Conservation (phyloP, 176 grass and related monocot species). For the Tuctoria greenei region DNA sequence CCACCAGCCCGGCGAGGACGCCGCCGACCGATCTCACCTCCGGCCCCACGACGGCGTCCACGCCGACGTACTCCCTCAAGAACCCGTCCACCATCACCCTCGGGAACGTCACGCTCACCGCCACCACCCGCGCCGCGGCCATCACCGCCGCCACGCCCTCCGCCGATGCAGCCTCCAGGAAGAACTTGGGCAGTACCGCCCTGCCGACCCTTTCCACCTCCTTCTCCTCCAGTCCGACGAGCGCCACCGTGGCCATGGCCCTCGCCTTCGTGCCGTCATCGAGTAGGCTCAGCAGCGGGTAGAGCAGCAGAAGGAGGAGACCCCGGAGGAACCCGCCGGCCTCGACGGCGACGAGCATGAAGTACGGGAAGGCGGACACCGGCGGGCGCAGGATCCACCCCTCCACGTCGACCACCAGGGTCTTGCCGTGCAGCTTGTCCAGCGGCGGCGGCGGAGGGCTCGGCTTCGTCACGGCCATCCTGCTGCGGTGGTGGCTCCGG, state of each 20-base stretch:
- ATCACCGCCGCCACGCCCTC: constrained; percentile 56
- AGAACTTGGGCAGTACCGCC: constrained; percentile 61
- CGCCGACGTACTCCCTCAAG: constrained; percentile 60
- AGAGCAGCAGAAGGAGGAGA: constrained; percentile 44
- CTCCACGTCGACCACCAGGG: constrained; percentile 62
- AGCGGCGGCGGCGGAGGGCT: constrained; percentile 3
- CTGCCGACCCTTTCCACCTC: constrained; percentile 47
- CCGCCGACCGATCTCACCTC: constrained; percentile 45
- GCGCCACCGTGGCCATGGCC: constrained; percentile 63
- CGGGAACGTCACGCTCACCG: constrained; percentile 54
- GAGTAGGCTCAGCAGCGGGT: constrained; percentile 43
- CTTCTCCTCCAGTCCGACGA: constrained; percentile 57
- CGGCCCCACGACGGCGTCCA: constrained; percentile 54
- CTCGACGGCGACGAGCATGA: constrained; percentile 87
- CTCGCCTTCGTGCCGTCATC: constrained; percentile 29
- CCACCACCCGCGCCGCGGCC: constrained; percentile 48
- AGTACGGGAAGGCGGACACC: constrained; percentile 61
- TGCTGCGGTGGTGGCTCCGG: constrained; percentile 3
- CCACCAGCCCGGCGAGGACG: constrained; percentile 38
- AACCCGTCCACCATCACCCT: constrained; percentile 77
- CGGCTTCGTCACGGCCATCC: background rate
- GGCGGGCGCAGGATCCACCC: constrained; percentile 54
- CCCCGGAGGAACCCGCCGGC: constrained; percentile 65
- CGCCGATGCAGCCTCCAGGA: constrained; percentile 51
- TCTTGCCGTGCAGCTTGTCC: constrained; percentile 43